Evolutionary conservation across 192 early-diverging fungal genomes (phyloP).

Genomic region (Coemansia sp.): DNA sequence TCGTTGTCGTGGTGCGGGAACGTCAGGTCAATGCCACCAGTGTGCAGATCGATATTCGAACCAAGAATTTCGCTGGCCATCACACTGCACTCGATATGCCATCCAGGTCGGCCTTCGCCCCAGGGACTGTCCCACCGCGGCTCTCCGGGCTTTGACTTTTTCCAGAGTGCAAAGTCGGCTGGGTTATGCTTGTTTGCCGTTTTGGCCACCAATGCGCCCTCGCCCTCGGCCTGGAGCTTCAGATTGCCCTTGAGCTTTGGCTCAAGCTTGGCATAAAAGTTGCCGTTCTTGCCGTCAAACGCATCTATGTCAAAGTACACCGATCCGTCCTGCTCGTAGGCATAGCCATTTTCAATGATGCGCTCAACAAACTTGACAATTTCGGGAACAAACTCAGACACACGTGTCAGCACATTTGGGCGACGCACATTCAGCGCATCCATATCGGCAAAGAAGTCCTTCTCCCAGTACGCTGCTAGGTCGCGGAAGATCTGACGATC

Average conservation of each 20-base stretch:
- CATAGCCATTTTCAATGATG: slow-evolving; percentile 95
- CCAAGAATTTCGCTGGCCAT: slow-evolving; percentile 95
- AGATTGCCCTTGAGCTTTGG: slow-evolving; percentile 84
- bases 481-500: slow-evolving; percentile 92
- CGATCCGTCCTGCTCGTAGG: slow-evolving; percentile 74
- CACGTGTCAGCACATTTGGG: slow-evolving; percentile 87
- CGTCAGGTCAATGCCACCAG: slow-evolving; percentile 90
- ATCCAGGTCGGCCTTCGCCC: slow-evolving; percentile 92
- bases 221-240: slow-evolving; percentile 77
- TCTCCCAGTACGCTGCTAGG: slow-evolving; percentile 90
- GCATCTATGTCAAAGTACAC: slow-evolving; percentile 91
- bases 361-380: slow-evolving; percentile 85
- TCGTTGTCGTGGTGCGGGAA: slow-evolving; percentile 99
- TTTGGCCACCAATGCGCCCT: slow-evolving; percentile 77
- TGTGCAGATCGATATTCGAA: slow-evolving; percentile 88
- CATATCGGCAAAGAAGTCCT: slow-evolving; percentile 92
- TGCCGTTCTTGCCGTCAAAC: slow-evolving; percentile 77
- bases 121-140: slow-evolving; percentile 92
- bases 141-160: slow-evolving; percentile 88
- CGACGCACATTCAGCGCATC: slow-evolving; percentile 81
- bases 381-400: slow-evolving; percentile 96
- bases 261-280: slow-evolving; percentile 93
- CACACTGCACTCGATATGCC: slow-evolving; percentile 99
- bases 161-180: slow-evolving; percentile 97
- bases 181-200: slow-evolving; percentile 63